Conservation (phyloP, 176 grass and related monocot genomes). For the Typha latifolia region DNA sequence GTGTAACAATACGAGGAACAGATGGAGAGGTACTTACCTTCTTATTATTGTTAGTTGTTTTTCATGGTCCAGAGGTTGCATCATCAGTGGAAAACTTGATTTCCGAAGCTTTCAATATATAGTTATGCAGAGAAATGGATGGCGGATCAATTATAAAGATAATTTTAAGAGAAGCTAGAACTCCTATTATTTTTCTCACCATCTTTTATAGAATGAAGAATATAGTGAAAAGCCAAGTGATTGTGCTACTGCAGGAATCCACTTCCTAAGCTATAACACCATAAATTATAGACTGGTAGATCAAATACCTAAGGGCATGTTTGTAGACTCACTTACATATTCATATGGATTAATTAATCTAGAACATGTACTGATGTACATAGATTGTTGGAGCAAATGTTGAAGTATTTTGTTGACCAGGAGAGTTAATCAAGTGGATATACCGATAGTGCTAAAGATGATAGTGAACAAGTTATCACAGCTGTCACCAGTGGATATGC, state of each 20-base stretch:
- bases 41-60: too few species aligned
- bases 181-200: background rate
- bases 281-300: background rate
- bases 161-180: background rate
- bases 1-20: slow-evolving; percentile 64
- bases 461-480: too few species aligned
- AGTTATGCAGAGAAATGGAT: background rate
- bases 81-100: too few species aligned
- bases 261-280: background rate
- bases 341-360: too few species aligned
- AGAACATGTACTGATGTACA: too few species aligned
- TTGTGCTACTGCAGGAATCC: background rate
- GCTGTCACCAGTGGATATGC: too few species aligned
- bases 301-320: background rate
- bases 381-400: too few species aligned
- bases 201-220: background rate
- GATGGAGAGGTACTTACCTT: slow-evolving; percentile 52
- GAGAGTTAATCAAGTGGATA: too few species aligned
- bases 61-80: too few species aligned
- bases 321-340: background rate
- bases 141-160: background rate
- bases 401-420: too few species aligned
- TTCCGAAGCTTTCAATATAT: too few species aligned
- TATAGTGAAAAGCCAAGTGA: background rate
- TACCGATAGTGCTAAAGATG: too few species aligned